Conservation (phyloP, 2,329 filamentous ascomycete genomes). For the Camillea tinctor region DNA sequence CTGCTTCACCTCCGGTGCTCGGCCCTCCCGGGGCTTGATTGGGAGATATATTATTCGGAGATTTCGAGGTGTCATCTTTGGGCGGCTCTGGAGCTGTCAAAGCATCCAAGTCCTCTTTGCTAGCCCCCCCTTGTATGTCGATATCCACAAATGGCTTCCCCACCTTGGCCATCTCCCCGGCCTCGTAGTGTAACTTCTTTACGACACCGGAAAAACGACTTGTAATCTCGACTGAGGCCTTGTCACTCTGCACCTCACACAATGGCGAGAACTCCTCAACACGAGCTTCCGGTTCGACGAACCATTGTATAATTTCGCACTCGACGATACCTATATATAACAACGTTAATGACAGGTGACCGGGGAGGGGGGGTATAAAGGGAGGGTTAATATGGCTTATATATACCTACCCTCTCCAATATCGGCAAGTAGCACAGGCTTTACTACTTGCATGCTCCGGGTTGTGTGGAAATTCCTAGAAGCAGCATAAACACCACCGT, state of each 20-base stretch:
- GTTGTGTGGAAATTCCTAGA: slow-evolving; percentile 52
- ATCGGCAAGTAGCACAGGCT: slow-evolving; percentile 79
- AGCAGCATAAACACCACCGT: slow-evolving; percentile 26
- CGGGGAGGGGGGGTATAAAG: slow-evolving; percentile 8
- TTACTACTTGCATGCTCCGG: slow-evolving; percentile 55
- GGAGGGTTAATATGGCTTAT: background rate
- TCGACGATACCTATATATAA: slow-evolving; percentile 80
- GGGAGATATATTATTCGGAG: slow-evolving; percentile 22
- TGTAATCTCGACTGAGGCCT: slow-evolving; percentile 87
- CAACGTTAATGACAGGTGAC: slow-evolving; percentile 6
- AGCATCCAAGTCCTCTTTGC: slow-evolving; percentile 54
- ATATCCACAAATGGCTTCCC: slow-evolving; percentile 95
- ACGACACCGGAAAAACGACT: slow-evolving; percentile 93
- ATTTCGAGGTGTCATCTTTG: slow-evolving; percentile 27
- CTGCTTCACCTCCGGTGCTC: slow-evolving; percentile 4
- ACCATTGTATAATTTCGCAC: slow-evolving; percentile 99
- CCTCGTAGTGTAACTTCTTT: slow-evolving; percentile 93
- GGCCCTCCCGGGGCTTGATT: slow-evolving; percentile 19
- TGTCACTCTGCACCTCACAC: slow-evolving; percentile 98
- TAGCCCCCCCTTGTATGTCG: slow-evolving; percentile 79
- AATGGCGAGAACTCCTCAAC: slow-evolving; percentile 98
- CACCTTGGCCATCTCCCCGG: slow-evolving; percentile 93
- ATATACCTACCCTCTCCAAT: slow-evolving; percentile 80
- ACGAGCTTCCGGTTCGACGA: slow-evolving; percentile 89
- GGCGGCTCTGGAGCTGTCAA: slow-evolving; percentile 36